Evolutionary conservation across 257 asterid species (phyloP), one percentile per base, ranked within the genome.

Genomic region (Craterostigma plantagineum): DNA sequence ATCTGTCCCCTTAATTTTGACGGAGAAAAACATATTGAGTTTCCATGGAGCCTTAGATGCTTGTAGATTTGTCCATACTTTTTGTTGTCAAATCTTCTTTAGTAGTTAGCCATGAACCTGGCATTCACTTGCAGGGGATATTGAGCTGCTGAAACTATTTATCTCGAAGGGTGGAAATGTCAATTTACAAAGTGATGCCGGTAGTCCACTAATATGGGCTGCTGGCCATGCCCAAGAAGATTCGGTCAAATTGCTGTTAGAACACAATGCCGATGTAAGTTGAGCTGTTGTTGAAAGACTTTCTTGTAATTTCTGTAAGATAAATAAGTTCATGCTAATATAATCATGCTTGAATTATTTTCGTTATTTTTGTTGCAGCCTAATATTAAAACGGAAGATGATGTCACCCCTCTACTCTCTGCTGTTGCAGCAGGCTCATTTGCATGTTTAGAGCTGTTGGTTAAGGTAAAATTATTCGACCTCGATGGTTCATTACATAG

Each of bases 361-460:
- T 23, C 4, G 30, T 6, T 23, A 23, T 35, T n/a, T 55, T 51
- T 57, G 51, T 65, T 73, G 78, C 85, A 87, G 95, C 82, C 92
- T 37, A 77, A 87, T 68, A 60, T 63, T 53, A 67, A 71, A 69
- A 79, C 81, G 16, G 92, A 82, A 13, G 98, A 87, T 54, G 93
- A 79, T 53, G 58, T 87, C 46, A 76, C 86, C 58, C 93, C 98
- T 43, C 60, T 87, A 59, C 23, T 82, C 50, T 70, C 95, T 18
- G 86, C 95, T 64, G 95, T 87, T 43, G 95, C 98, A 61, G 93
- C 93, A n/a, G 85, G 76, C 60, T 87, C 95, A 38, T 63, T 75
- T 56, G 45, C 79, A 55, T 79, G 92, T 51, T 57, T 77, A 55
- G 91, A 76, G 67, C 64, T 76, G 58, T 59, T 87, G 68, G 52